Conservation (phyloP, 495 filamentous ascomycete species). For the Talaromyces wortmannii region DNA sequence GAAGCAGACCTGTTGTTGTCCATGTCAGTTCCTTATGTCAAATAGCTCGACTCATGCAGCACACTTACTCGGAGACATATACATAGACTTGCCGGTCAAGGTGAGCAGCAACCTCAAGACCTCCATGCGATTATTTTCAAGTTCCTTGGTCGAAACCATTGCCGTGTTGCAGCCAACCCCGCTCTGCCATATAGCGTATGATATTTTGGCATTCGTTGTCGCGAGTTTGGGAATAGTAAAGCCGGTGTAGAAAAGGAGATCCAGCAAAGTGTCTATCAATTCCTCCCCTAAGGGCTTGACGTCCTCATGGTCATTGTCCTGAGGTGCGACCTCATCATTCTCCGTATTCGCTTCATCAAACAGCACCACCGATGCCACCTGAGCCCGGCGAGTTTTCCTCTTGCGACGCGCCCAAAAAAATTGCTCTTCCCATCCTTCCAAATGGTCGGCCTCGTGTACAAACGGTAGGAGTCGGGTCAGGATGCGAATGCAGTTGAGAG, state of each 20-base stretch:
- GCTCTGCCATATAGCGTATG: constrained; percentile 95
- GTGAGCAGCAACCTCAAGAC: constrained; percentile 82
- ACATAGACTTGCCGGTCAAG: constrained; percentile 85
- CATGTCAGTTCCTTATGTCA: not conserved
- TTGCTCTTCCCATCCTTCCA: constrained; percentile 81
- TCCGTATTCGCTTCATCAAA: constrained; percentile 69
- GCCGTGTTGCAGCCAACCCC: constrained; percentile 92
- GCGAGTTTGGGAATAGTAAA: constrained; percentile 70
- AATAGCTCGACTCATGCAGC: not conserved
- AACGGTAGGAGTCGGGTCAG: constrained; percentile 89
- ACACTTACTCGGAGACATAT: constrained; percentile 67
- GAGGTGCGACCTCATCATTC: constrained; percentile 36
- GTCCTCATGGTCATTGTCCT: constrained; percentile 64
- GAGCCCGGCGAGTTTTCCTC: constrained; percentile 47
- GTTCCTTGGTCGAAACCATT: constrained; percentile 80
- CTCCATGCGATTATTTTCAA: constrained; percentile 88
- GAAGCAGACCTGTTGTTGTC: constrained; percentile 52
- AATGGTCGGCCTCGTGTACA: constrained; percentile 82
- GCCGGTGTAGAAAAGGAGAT: constrained; percentile 85
- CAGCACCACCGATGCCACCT: constrained; percentile 63
- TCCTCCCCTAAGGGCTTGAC: constrained; percentile 88
- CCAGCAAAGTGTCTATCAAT: constrained; percentile 82
- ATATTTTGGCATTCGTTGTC: constrained; percentile 71
- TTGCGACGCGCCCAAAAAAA: constrained; percentile 85
- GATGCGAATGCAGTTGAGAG: constrained; percentile 88